phyloP scores from a whole-genome alignment of 768 basidiomycete genomes.

The Russula compacta region DNA sequence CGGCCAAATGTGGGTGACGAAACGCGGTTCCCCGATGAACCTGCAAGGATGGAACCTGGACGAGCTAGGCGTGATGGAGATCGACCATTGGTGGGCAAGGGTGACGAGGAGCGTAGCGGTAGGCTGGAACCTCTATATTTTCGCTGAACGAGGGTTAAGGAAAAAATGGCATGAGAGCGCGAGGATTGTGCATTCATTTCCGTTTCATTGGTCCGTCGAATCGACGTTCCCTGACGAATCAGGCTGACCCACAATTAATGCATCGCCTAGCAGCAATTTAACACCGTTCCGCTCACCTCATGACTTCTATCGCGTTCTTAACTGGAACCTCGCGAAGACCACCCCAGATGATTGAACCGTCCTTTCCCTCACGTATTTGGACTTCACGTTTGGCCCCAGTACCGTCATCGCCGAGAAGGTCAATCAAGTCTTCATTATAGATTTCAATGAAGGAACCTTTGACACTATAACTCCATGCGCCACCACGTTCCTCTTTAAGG shows the following conservation, averaged over 20 bases:
- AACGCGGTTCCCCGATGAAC: slow-evolving; percentile 42
- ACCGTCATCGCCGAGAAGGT: slow-evolving; percentile 76
- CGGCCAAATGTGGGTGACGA: slow-evolving; percentile 72
- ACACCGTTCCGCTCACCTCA: slow-evolving; percentile 57
- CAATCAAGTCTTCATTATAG: slow-evolving; percentile 98
- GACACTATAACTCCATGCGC: slow-evolving; percentile 66
- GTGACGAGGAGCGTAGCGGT: slow-evolving; percentile 70
- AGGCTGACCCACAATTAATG: slow-evolving; percentile 41
- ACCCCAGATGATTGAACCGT: slow-evolving; percentile 94
- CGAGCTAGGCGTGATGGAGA: slow-evolving; percentile 72
- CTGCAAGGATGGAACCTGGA: slow-evolving; percentile 66
- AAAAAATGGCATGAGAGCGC: slow-evolving; percentile 98
- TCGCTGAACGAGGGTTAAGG: slow-evolving; percentile 87
- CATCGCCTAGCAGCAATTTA: slow-evolving; percentile 6
- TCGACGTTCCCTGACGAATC: slow-evolving; percentile 80
- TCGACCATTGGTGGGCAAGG: slow-evolving; percentile 62
- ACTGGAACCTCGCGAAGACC: slow-evolving; percentile 90
- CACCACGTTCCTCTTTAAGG: slow-evolving; percentile 65
- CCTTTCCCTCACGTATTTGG: slow-evolving; percentile 94
- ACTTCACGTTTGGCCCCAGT: slow-evolving; percentile 71
- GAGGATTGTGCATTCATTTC: slow-evolving; percentile 99
- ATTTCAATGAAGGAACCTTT: slow-evolving; percentile 96
- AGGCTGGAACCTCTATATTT: slow-evolving; percentile 64
- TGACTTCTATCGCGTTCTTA: slow-evolving; percentile 78
- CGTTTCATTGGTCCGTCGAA: slow-evolving; percentile 92